phyloP scores from a whole-genome alignment of 75 land plant genomes.

The Cunninghamia lanceolata region DNA sequence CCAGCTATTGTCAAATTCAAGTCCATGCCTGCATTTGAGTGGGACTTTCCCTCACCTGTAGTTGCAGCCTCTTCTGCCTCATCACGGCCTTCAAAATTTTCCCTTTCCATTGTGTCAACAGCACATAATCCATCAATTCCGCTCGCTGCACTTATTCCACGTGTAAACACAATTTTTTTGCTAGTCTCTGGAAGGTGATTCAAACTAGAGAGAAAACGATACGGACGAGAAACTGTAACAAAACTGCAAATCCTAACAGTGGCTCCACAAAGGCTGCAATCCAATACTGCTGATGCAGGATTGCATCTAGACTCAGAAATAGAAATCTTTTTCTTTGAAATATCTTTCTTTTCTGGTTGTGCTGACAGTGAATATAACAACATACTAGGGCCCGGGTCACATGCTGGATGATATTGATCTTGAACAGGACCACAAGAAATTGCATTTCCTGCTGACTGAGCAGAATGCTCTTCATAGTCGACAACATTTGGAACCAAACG shows the following conservation, averaged over 20 bases:
- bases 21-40: constrained; percentile 50
- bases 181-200: constrained; percentile 47
- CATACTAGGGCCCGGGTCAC: constrained; percentile 40
- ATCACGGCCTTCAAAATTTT: constrained; percentile 45
- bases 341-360: constrained; percentile 37
- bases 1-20: constrained; percentile 78
- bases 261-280: constrained; percentile 92
- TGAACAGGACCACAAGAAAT: constrained; percentile 50
- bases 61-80: constrained; percentile 55
- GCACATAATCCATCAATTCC: constrained; percentile 71
- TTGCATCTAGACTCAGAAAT: constrained; percentile 36
- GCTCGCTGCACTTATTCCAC: constrained; percentile 86
- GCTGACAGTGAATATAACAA: constrained; percentile 34
- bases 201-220: constrained; percentile 36
- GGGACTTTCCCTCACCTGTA: constrained; percentile 35
- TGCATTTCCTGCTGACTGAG: constrained; percentile 74
- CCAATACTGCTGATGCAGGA: constrained; percentile 73
- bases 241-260: constrained; percentile 82
- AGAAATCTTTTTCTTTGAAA: constrained; percentile 36
- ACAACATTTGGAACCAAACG: constrained; percentile 79
- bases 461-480: constrained; percentile 90
- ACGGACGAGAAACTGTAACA: constrained; percentile 67
- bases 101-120: constrained; percentile 41
- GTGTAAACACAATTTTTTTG: constrained; percentile 54
- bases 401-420: constrained; percentile 16